Conservation (phyloP, 2,329 filamentous ascomycete genomes). For the Ceratocystis colombiana region DNA sequence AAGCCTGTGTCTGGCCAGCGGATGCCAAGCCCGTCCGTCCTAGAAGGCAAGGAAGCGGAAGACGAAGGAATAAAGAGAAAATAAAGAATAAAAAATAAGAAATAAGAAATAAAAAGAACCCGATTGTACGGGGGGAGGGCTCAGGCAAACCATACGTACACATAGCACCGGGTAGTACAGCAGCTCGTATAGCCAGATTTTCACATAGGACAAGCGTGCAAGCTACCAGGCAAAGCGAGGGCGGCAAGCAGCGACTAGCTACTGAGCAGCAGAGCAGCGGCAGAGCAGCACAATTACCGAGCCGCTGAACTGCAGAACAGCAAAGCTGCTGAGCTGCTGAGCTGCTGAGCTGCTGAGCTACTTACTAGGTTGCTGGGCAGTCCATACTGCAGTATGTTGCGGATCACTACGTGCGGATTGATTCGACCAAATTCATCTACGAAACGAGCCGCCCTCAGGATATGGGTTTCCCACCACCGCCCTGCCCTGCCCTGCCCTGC, state of each 20-base stretch:
- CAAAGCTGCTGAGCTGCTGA: too few species aligned
- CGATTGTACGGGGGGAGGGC: neutral
- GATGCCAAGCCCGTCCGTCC: neutral
- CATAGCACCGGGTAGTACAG: neutral
- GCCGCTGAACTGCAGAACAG: too few species aligned
- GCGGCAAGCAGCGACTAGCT: neutral
- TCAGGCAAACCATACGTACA: neutral
- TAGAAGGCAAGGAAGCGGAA: neutral
- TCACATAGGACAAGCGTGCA: constrained; percentile 9
- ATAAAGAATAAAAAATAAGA: too few species aligned
- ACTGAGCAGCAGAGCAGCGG: too few species aligned
- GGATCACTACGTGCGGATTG: neutral
- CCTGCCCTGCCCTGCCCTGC: too few species aligned
- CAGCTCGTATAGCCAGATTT: constrained; percentile 18
- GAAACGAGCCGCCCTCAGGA: neutral
- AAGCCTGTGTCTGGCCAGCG: neutral
- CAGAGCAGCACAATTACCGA: too few species aligned
- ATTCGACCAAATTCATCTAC: neutral
- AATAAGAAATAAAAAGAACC: neutral
- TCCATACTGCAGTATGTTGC: neutral
- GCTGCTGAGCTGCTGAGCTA: too few species aligned
- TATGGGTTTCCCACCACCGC: too few species aligned
- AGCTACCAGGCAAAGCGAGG: neutral
- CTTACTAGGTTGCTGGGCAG: too few species aligned
- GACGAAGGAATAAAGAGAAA: too few species aligned